Evolutionary conservation across 2,329 filamentous ascomycete species (phyloP).

Genomic region (Xylaria sp.): DNA sequence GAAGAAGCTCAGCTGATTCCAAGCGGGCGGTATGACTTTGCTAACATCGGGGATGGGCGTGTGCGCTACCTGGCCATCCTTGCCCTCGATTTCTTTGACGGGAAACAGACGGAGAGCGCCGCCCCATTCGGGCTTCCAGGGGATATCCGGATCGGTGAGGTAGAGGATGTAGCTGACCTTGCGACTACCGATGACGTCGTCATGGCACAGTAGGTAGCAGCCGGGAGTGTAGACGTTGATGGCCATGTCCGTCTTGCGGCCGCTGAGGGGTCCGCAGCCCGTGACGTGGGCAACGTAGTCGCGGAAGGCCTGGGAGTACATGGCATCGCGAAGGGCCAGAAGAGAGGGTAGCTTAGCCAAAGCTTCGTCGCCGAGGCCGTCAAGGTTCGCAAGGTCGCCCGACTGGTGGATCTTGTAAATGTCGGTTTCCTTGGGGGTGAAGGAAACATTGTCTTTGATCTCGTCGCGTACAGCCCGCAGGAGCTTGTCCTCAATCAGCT

Average conservation of each 20-base stretch:
- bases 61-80: slow-evolving; percentile 75
- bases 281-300: slow-evolving; percentile 88
- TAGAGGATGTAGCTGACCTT: slow-evolving; percentile 98
- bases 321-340: slow-evolving; percentile 87
- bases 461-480: slow-evolving; percentile 87
- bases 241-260: slow-evolving; percentile 97
- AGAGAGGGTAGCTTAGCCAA: slow-evolving; percentile 86
- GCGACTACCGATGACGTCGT: slow-evolving; percentile 97
- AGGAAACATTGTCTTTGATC: slow-evolving; percentile 88
- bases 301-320: slow-evolving; percentile 91
- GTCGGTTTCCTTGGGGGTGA: slow-evolving; percentile 98
- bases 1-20: slow-evolving; percentile 98
- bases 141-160: slow-evolving; percentile 86
- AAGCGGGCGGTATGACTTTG: slow-evolving; percentile 88
- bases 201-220: slow-evolving; percentile 93
- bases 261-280: slow-evolving; percentile 83
- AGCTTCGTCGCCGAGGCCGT: slow-evolving; percentile 86
- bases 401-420: slow-evolving; percentile 99
- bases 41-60: slow-evolving; percentile 79
- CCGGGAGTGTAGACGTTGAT: slow-evolving; percentile 98
- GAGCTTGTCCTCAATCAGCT: slow-evolving; percentile 78
- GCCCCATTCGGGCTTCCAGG: slow-evolving; percentile 92
- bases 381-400: slow-evolving; percentile 93
- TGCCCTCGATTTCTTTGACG: slow-evolving; percentile 65
- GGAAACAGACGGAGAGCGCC: slow-evolving; percentile 90